Conservation (phyloP, 371 early-diverging fungal species). For the Coelomomyces lativittatus region DNA sequence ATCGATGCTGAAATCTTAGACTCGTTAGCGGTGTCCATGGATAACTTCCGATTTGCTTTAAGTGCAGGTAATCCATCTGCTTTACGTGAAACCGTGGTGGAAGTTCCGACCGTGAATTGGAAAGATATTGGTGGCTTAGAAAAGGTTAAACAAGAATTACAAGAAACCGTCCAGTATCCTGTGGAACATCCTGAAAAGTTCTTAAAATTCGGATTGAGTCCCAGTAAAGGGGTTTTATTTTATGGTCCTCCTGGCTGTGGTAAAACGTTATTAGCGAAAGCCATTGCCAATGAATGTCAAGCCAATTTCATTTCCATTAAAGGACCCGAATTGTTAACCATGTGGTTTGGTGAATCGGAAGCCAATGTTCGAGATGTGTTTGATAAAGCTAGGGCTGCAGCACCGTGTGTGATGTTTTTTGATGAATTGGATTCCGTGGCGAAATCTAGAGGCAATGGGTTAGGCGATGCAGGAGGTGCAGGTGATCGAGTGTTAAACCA, state of each 20-base stretch:
- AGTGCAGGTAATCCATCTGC: slow-evolving; percentile 96
- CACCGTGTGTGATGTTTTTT: slow-evolving; percentile 99
- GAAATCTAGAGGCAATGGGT: slow-evolving; percentile 72
- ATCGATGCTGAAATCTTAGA: slow-evolving; percentile 95
- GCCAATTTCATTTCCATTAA: slow-evolving; percentile 99
- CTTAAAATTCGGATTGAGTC: slow-evolving; percentile 98
- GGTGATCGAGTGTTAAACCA: slow-evolving; percentile 99
- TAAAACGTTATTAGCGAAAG: slow-evolving; percentile 99
- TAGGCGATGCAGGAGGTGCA: slow-evolving; percentile 88
- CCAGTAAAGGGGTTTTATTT: slow-evolving; percentile 98
- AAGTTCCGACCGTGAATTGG: slow-evolving; percentile 98
- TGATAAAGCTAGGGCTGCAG: slow-evolving; percentile 97
- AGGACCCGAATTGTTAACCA: slow-evolving; percentile 98
- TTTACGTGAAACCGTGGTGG: slow-evolving; percentile 97
- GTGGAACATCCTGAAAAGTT: slow-evolving; percentile 99
- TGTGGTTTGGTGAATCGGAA: slow-evolving; percentile 99
- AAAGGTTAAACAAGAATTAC: slow-evolving; percentile 94
- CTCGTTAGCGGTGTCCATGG: slow-evolving; percentile 95
- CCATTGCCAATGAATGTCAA: slow-evolving; percentile 99
- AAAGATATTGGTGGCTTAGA: slow-evolving; percentile 98
- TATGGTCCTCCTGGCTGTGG: slow-evolving; percentile 99
- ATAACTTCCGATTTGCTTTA: slow-evolving; percentile 95
- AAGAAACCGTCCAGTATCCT: slow-evolving; percentile 99
- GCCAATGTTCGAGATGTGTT: slow-evolving; percentile 99
- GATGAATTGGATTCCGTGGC: slow-evolving; percentile 99